Evolutionary conservation across 805 yeast species (phyloP), one percentile per base, ranked within the genome.

Genomic region (Myxozyma sirexii): DNA sequence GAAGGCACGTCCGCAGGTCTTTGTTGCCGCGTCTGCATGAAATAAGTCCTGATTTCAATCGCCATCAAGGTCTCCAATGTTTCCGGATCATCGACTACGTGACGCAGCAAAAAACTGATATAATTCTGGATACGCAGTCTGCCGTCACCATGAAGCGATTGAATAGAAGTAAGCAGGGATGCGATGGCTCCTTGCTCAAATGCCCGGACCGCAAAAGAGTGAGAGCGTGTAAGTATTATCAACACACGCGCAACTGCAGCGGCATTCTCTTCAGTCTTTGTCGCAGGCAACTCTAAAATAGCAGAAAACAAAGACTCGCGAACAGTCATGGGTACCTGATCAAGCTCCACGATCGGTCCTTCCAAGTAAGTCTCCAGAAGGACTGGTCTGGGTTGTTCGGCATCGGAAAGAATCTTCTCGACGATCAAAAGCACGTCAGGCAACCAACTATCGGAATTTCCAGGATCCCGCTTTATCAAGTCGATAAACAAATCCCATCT

Each of bases 41-140:
- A 78, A 31, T 78, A 73, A 26, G 74, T 37, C 2, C 78, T 70
- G 10, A 88, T 70, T 57, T 86, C 90, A 23, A 79, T 75, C 0
- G 74, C 67, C 67, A 89, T 81, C 39, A 81, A 73, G 8, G 75
- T 74, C 29, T 77, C 75, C 4, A 90, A 74, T 12, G 82, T 74
- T 0, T 77, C 79, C 0, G 75, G 70, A 2, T 83, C 45, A 71
- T 91, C 97, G 70, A 86, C 83, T 58, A 91, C 85, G 45, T 87
- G 77, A 69, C 97, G 80, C 1, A 86, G 71, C 35, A 90, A 74
- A 12, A 83, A 75, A 0, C 84, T 76, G 21, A 85, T 75, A 1
- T 82, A 71, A 4, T 79, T 74, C 60, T 83, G 84, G 1, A 84
- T 59, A 59, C 73, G 72, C 44, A 41, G 35, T 12, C 74, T 74